Percentiles rank a stretch among this genome's conserved stretches.
These are phyloP conservation scores for Gymnopilus dilepis DNA, from an alignment of 768 basidiomycete species.

Conservation along the genomic window DNA sequence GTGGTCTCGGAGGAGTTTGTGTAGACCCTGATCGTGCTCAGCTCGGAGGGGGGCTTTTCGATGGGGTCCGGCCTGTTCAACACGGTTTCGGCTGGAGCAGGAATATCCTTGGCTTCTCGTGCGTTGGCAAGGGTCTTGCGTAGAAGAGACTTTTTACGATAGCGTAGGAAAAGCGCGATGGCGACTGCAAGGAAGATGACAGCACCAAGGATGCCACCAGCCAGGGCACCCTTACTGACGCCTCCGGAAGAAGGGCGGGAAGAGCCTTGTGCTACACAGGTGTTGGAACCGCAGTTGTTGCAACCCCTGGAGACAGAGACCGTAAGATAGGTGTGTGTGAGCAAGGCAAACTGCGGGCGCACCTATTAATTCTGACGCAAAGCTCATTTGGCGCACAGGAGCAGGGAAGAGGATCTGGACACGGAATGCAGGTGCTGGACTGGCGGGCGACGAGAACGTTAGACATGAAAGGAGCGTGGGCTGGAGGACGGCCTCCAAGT, in stretches of 20 bases:
- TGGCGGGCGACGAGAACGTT: conserved; percentile 47
- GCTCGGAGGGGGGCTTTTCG: conserved; percentile 58
- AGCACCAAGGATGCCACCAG: conserved; percentile 72
- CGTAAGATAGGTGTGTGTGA: conserved; percentile 7
- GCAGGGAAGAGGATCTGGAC: conserved; percentile 57
- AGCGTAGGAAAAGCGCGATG: conserved; percentile 61
- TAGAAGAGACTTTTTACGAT: conserved; percentile 60
- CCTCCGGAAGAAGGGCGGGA: conserved; percentile 39
- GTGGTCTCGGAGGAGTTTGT: conserved; percentile 51
- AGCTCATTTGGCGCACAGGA: conserved; percentile 57
- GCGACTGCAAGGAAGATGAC: conserved; percentile 62
- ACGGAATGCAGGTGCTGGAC: conserved; percentile 50
- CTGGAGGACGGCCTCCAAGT: conserved; percentile 18
- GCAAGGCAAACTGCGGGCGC: conserved; percentile 23
- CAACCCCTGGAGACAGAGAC: conserved; percentile 55
- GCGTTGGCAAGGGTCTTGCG: conserved; percentile 38
- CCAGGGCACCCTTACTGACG: conserved; percentile 71
- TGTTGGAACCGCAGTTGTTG: conserved; percentile 53
- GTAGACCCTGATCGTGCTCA: conserved; percentile 54
- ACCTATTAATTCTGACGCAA: conserved; percentile 70
- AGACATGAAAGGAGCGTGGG: conserved; percentile 42
- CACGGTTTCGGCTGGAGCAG: conserved; percentile 77
- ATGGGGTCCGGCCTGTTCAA: conserved; percentile 84
- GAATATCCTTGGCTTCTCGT: conserved; percentile 61
- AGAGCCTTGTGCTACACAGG: conserved; percentile 47